These are phyloP conservation scores for Daldinia sp. DNA, from an alignment of 2,329 filamentous ascomycete species.

Conservation along the genomic window DNA sequence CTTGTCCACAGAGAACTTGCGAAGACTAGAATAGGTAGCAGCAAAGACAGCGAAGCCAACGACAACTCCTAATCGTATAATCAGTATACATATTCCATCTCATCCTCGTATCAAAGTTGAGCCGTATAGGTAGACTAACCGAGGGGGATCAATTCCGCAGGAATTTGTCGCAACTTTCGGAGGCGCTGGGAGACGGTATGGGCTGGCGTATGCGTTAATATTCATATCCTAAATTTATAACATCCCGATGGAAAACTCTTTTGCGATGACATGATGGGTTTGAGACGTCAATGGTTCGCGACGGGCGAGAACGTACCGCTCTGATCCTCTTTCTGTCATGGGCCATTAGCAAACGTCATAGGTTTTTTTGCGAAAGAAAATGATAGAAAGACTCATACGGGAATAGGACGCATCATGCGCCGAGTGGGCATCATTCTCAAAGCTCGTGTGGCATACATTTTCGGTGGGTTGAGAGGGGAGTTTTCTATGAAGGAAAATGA, in stretches of 20 bases:
- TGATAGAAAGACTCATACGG: constrained; percentile 67
- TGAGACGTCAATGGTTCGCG: constrained; percentile 39
- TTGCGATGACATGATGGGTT: constrained; percentile 14
- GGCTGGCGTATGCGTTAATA: constrained; percentile 65
- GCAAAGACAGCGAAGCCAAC: constrained; percentile 85
- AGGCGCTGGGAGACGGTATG: constrained; percentile 98
- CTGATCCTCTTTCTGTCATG: constrained; percentile 72
- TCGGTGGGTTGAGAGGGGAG: constrained; percentile 52
- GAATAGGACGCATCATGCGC: constrained; percentile 77
- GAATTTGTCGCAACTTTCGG: constrained; percentile 88
- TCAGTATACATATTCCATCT: constrained; percentile 18
- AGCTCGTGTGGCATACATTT: constrained; percentile 74
- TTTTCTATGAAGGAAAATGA: constrained; percentile 19
- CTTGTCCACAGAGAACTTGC: constrained; percentile 91
- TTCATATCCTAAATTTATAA: constrained; percentile 19
- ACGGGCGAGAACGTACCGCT: constrained; percentile 66
- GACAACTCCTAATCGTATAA: constrained; percentile 75
- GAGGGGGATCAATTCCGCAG: constrained; percentile 93
- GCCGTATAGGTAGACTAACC: constrained; percentile 71
- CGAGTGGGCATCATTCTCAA: constrained; percentile 75
- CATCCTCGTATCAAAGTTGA: not conserved
- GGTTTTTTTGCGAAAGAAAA: constrained; percentile 35
- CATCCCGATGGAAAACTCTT: constrained; percentile 8
- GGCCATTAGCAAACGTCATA: constrained; percentile 55
- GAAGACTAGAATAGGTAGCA: constrained; percentile 82